Conservation (phyloP, 768 basidiomycete genomes). For the Glaciozyma antarctica region DNA sequence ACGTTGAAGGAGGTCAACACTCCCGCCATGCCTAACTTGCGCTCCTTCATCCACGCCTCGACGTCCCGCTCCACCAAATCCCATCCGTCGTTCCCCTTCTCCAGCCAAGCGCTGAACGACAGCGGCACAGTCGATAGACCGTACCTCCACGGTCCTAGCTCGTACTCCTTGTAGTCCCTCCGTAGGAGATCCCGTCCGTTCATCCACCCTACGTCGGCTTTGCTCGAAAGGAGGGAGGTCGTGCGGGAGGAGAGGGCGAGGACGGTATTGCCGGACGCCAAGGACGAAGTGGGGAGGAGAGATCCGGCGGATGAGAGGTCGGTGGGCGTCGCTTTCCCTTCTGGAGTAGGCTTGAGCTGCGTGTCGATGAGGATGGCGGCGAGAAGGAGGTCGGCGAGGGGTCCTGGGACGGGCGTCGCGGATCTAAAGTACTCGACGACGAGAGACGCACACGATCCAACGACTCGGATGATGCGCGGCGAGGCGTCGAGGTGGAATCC, state of each 20-base stretch:
- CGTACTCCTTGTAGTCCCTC: constrained; percentile 93
- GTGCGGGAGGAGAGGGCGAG: constrained; percentile 24
- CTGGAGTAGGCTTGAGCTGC: constrained; percentile 53
- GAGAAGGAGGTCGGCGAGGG: constrained; percentile 69
- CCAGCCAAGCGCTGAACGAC: constrained; percentile 50
- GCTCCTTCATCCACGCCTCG: constrained; percentile 57
- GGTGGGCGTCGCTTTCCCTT: constrained; percentile 60
- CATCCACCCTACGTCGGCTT: constrained; percentile 54
- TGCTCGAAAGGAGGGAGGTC: constrained; percentile 30
- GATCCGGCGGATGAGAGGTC: constrained; percentile 59
- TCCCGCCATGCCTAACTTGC: constrained; percentile 59
- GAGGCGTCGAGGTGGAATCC: constrained; percentile 50
- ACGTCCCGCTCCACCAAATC: constrained; percentile 42
- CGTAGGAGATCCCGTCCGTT: constrained; percentile 67
- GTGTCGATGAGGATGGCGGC: constrained; percentile 82
- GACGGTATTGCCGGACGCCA: constrained; percentile 39
- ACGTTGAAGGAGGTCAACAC: constrained; percentile 54
- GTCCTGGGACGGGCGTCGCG: constrained; percentile 43
- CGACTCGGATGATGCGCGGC: constrained; percentile 56
- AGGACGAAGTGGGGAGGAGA: constrained; percentile 54
- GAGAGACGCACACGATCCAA: constrained; percentile 67
- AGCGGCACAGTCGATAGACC: constrained; percentile 67
- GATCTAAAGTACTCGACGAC: constrained; percentile 49
- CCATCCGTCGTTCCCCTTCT: constrained; percentile 47
- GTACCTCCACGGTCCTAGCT: constrained; percentile 34